Evolutionary conservation across 2,329 filamentous ascomycete species (phyloP).

Genomic region (Ascochyta pisi): DNA sequence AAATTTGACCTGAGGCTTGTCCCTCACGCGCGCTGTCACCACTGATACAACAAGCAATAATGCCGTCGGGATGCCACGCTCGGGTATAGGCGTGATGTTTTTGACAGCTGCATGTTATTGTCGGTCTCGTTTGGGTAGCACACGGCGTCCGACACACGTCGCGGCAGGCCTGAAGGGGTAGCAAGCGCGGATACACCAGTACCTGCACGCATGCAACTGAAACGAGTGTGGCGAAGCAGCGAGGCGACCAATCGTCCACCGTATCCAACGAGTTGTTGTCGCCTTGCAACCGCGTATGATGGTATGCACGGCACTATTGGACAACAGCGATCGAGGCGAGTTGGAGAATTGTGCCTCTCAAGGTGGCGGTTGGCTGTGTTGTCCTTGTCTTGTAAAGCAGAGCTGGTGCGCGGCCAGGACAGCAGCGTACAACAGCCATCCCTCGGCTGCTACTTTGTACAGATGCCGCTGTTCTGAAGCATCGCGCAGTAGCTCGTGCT

Average conservation of each 20-base stretch:
- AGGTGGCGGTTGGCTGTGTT: neutral
- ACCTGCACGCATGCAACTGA: slow-evolving; percentile 6
- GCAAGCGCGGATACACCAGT: slow-evolving; percentile 5
- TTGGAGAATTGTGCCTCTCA: no score
- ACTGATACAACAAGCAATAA: slow-evolving; percentile 2
- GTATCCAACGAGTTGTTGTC: neutral
- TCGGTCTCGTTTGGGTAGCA: slow-evolving; percentile 14
- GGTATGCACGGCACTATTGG: slow-evolving; percentile 12
- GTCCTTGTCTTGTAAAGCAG: neutral
- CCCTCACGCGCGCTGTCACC: slow-evolving; percentile 7
- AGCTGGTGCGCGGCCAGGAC: neutral
- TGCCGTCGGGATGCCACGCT: slow-evolving; percentile 10
- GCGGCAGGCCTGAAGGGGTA: neutral
- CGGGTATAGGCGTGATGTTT: slow-evolving; percentile 5
- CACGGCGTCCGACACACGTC: slow-evolving; percentile 13
- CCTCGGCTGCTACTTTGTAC: slow-evolving; percentile 6
- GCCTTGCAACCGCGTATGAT: slow-evolving; percentile 9
- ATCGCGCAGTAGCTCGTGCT: neutral
- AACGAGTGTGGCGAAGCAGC: slow-evolving; percentile 16
- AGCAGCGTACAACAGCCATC: neutral
- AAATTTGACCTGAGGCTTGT: slow-evolving; percentile 6
- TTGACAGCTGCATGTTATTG: slow-evolving; percentile 5
- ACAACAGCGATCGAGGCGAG: neutral
- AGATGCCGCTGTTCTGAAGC: neutral
- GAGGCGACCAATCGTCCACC: slow-evolving; percentile 10